Evolutionary conservation across 805 yeast genomes (phyloP).

Genomic region (Candida yuanshanica): DNA sequence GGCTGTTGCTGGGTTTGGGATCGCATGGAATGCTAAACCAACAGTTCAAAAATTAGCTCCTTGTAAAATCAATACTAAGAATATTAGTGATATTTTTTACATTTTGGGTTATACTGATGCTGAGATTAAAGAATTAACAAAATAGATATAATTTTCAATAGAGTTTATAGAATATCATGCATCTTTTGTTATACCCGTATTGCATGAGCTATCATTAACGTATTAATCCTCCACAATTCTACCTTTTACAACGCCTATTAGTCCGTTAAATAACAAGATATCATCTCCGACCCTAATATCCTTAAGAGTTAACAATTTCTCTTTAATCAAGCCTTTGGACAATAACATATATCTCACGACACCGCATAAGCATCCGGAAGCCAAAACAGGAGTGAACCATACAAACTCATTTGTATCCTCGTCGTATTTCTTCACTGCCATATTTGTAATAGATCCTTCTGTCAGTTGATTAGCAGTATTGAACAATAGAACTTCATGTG

Average conservation of each 20-base stretch:
- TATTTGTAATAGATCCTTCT: conserved; percentile 81
- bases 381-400: conserved; percentile 81
- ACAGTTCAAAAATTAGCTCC: conserved; percentile 84
- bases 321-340: conserved; percentile 45
- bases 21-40: conserved; percentile 98
- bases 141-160: not conserved
- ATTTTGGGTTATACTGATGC: conserved; percentile 67
- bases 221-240: conserved; percentile 26
- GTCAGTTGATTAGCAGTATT: conserved; percentile 55
- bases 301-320: conserved; percentile 40
- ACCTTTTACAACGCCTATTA: conserved; percentile 73
- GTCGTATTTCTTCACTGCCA: conserved; percentile 46
- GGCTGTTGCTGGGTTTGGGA: conserved; percentile 86
- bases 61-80: conserved; percentile 65
- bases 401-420: conserved; percentile 26
- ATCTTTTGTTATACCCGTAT: not conserved
- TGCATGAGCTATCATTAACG: not conserved
- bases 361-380: conserved; percentile 82
- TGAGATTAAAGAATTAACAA: conserved; percentile 34
- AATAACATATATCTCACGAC: conserved; percentile 65
- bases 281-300: conserved; percentile 61
- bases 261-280: conserved; percentile 72
- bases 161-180: not conserved
- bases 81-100: conserved; percentile 71
- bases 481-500: conserved; percentile 64